Base-by-base conservation (phyloP, 805 yeast genomes). In the Ogataea naganishii region DNA sequence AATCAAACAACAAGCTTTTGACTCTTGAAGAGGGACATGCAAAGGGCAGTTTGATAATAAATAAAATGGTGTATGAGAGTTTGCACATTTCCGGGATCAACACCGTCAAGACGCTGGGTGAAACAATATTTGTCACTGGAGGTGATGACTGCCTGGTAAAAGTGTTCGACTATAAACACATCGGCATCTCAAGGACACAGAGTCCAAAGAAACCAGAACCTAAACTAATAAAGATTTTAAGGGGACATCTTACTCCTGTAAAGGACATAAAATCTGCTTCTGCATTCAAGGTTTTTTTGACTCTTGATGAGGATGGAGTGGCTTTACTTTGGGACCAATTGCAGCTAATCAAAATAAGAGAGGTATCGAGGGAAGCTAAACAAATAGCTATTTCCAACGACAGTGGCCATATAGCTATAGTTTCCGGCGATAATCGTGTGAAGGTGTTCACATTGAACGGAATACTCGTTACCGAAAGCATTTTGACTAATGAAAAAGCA, bases 271-370 rank as follows among this genome's bases (percentile, higher is more conserved):
- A 58, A 22, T 60, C 64, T 19, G 67, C 77, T 16, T 55, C 64
- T 6, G 67, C 72, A 24, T 78, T 63, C 44, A 74, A 77, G 31
- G 48, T 67, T 3, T 58, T 79, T 7, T 36, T 78, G 9, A 69
- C 79, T 36, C 49, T 72, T 15, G 85, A 80, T 45, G 41, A 32
- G 1, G 56, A 48, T 7, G 89, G 94, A 1, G 49, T 49, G 3
- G 69, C 75, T 3, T 63, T 64, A 13, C 38, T 75, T 4, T 83
- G 94, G 89, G 84, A 83, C 42, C 40, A 74, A 23, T 63, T 74
- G 2, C 47, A 75, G 18, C 61, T 60, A 30, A 64, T 64, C 30
- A 62, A 66, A 24, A 65, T 80, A 3, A 52, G 82, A 33, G 46
- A 48, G 27, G 38, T 48, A 10, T 25, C 26, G 22, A 36, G 47